Evolutionary conservation across 2,329 filamentous ascomycete genomes (phyloP).

Genomic region (Juglanconis oblonga): DNA sequence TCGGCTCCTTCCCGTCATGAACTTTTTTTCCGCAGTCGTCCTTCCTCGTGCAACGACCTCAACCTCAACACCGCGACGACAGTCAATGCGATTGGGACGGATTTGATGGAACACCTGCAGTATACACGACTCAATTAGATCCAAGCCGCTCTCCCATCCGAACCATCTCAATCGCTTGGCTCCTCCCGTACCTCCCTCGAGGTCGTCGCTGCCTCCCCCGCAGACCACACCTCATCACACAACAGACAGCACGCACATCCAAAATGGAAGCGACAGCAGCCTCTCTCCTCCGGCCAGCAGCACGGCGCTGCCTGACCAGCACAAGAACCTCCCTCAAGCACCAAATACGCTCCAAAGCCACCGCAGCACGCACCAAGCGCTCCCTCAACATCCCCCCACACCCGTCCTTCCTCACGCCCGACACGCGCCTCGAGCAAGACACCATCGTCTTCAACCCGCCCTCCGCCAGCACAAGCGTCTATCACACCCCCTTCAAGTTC

Average conservation of each 20-base stretch:
- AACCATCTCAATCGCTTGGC: conserved; percentile 10
- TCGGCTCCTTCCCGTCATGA: conserved; percentile 4
- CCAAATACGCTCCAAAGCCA: conserved; percentile 43
- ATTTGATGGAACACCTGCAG: not conserved
- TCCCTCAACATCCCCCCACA: conserved; percentile 59
- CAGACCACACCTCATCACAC: not conserved
- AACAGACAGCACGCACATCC: not conserved
- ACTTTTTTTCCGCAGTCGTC: conserved; percentile 12
- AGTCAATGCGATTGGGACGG: conserved; percentile 15
- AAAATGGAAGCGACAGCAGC: conserved; percentile 15
- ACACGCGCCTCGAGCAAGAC: conserved; percentile 33
- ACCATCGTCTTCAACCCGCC: conserved; percentile 50
- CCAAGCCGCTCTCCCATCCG: not conserved
- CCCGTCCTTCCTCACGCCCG: conserved; percentile 50
- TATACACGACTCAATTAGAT: not conserved
- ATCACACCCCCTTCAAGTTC: conserved; percentile 66
- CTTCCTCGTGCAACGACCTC: not conserved
- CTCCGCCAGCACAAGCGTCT: conserved; percentile 47
- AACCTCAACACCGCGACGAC: not conserved
- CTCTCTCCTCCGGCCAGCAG: conserved; percentile 10
- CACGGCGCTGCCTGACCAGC: conserved; percentile 13
- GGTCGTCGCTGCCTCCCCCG: not conserved
- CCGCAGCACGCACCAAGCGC: conserved; percentile 52
- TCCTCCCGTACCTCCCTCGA: not conserved
- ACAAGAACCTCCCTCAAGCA: conserved; percentile 10